Evolutionary conservation across 176 grass and related monocot genomes (phyloP).

Genomic region (Phoenix roebelenii): DNA sequence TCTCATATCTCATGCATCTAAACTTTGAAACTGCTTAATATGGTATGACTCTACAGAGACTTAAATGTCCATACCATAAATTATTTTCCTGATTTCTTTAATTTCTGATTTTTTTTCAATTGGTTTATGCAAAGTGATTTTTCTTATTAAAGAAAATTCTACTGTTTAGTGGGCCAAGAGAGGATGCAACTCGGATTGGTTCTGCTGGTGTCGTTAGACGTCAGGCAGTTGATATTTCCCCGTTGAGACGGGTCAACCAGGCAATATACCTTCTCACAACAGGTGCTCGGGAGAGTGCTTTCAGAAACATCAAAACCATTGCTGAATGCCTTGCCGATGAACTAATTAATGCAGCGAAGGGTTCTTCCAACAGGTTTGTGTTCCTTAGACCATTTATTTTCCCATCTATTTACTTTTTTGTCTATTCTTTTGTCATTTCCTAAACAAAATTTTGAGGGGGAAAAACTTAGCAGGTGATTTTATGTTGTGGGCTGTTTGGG

Average conservation of each 20-base stretch:
- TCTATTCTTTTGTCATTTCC: background rate
- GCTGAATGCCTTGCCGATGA: conserved; percentile 70
- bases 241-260: conserved; percentile 52
- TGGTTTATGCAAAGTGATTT: background rate
- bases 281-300: conserved; percentile 62
- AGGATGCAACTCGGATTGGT: conserved; percentile 66
- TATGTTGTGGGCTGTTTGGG: too few relatives aligned
- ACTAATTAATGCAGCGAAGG: conserved; percentile 61
- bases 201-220: conserved; percentile 58
- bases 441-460: too few relatives aligned
- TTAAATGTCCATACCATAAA: too few relatives aligned
- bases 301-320: conserved; percentile 65
- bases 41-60: too few relatives aligned
- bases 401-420: background rate
- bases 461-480: too few relatives aligned
- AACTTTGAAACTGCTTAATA: too few relatives aligned
- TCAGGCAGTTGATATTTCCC: conserved; percentile 76
- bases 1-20: too few relatives aligned
- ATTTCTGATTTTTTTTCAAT: background rate
- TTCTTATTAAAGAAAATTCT: too few relatives aligned
- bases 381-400: background rate
- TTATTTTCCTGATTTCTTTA: background rate
- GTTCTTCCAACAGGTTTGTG: conserved; percentile 56
- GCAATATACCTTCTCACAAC: conserved; percentile 60
- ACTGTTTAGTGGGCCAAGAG: conserved; percentile 33